Evolutionary conservation across 305 asterid species (phyloP), one percentile per base, ranked within the genome.

Genomic region (Galium porrigens): DNA sequence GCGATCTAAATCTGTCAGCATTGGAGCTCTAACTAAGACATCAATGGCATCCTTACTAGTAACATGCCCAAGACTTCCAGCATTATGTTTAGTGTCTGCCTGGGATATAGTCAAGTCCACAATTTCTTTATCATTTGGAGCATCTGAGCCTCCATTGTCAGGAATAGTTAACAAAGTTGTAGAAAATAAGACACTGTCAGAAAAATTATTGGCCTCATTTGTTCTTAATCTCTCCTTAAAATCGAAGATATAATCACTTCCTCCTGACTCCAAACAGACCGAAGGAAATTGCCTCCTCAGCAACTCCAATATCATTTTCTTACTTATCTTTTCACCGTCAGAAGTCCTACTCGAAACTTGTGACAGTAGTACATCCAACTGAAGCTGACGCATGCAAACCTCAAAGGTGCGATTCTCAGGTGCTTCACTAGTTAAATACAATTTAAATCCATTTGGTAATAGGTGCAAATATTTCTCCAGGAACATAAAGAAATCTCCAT

Each of bases 251-350:
- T 66, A 60, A 74, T 82, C 78, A 55, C 69, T 69, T 57, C 81
- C 78, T 58, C 69, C 78, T 60, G 83, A 60, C 77, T 84, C 81
- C 71, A 92, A 80, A 76, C 87, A 78, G 70, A 83, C 80, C 63
- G 81, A 81, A 70, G 99, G 99, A 69, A 85, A 92, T 69, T 92
- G 99, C 76, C 78, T 75, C 15, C 79, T 73, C 53, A 92, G 84
- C 82, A 92, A 73, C 66, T 81, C 89, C 25, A 82, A 73, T 60
- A 89, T 70, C 72, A 68, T 77, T 69, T 66, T 74, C 75, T 67
- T 63, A 75, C 72, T 83, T 62, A 82, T 69, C 55, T 29, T 74
- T 73, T 72, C 88, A 75, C 75, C 69, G 72, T 74, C 81, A 78
- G 79, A 72, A 67, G 76, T 72, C 72, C 78, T 67, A 68, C 74